Percentiles rank a stretch among this genome's conserved stretches.
phyloP scores from a whole-genome alignment of 108 stramenopile genomes.

The Conticribra weissflogii region DNA sequence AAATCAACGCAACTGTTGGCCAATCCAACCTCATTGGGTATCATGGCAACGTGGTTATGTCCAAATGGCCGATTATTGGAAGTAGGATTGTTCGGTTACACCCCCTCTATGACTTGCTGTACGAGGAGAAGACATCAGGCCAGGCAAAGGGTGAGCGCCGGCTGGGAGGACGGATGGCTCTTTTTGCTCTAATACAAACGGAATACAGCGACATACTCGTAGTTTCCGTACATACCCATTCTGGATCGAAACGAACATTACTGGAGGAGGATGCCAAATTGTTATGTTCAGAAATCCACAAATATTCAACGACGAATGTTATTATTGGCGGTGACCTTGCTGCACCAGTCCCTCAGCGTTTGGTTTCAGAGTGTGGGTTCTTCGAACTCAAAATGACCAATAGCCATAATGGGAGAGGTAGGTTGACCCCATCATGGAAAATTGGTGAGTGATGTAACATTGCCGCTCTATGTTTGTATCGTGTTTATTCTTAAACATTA shows the following conservation, averaged over 20 bases:
- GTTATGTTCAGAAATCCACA: neutral
- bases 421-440: conserved; percentile 1
- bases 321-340: neutral
- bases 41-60: conserved; percentile 23
- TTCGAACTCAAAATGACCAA: neutral
- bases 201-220: neutral
- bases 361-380: neutral
- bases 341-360: neutral
- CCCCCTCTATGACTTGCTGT: conserved; percentile 5
- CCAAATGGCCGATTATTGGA: conserved; percentile 13
- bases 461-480: too few species aligned
- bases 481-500: too few species aligned
- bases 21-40: conserved; percentile 9
- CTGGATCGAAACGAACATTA: conserved; percentile 5
- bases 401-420: neutral
- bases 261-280: neutral
- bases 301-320: neutral
- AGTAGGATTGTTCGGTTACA: conserved; percentile 7
- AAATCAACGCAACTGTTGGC: conserved; percentile 15
- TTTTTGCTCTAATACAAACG: conserved; percentile 14
- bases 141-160: conserved; percentile 14
- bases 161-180: conserved; percentile 23
- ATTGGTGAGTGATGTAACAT: neutral
- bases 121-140: conserved; percentile 2
- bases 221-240: conserved; percentile 9